Base-by-base conservation (phyloP, 495 filamentous ascomycete genomes). In the Chaetomidium leptoderma region DNA sequence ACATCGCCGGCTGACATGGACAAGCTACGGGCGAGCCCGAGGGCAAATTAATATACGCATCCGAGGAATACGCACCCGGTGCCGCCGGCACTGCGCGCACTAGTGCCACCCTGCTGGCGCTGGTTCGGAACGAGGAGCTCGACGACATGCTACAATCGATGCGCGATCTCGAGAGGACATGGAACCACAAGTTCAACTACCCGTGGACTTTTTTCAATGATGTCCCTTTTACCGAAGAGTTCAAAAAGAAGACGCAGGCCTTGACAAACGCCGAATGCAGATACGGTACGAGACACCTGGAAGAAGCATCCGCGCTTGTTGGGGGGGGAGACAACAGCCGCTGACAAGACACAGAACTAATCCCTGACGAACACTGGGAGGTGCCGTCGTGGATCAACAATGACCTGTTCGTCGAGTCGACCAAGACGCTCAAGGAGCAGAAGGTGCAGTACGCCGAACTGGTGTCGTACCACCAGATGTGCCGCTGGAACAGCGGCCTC, bases 191-290 rank as follows among this genome's bases (percentile, higher is more conserved):
- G 69, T 99, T 97, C 81, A 97, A 99, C 74, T 99, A 97, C 72
- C 95, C 95, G 16, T 99, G 93, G 87, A 97, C 91, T 45, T 97
- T 99, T 74, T 92, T 99, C 78, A 99, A 99, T 74, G 93, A 98
- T 67, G 86, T 86, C 29, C 88, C 86, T 14, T 98, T 98, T 69
- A 82, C 87, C 14, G 86, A 89, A 35, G 92, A 97, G 66, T 99
- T 99, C 78, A 97, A 95, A 76, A 74, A 75, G 63, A 78, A 74
- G 70, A 97, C 91, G 8, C 74, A 80, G 63, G 86, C 83, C 24
- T 82, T 78, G 55, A 97, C 91, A 5, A 96, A 93, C 63, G 93
- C 91, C 19, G 82, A 89, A 68, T 86, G 85, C 65, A 74, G 78
- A 69, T 99, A 93, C 72, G 88, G 90, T 95, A 81, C 54, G 76